phyloP scores from a whole-genome alignment of 768 basidiomycete species.

The Xerocomellus dryophilus region DNA sequence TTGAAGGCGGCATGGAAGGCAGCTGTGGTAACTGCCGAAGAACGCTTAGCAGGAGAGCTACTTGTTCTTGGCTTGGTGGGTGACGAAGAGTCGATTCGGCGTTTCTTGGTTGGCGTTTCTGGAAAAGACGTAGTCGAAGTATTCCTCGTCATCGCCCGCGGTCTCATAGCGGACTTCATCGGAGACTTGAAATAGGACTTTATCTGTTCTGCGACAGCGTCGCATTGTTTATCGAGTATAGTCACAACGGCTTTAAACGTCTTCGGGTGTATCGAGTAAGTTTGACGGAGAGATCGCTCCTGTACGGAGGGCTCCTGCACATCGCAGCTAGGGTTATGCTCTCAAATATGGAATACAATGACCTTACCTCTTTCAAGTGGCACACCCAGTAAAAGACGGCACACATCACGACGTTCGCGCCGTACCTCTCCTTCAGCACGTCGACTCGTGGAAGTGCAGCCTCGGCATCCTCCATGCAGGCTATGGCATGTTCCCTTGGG shows the following conservation, averaged over 20 bases:
- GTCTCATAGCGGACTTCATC: slow-evolving; percentile 18
- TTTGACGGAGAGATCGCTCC: slow-evolving; percentile 18
- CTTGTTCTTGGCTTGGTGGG: slow-evolving; percentile 14
- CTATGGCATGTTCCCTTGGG: slow-evolving; percentile 17
- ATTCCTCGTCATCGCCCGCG: not conserved
- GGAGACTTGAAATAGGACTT: slow-evolving; percentile 21
- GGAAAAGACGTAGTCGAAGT: slow-evolving; percentile 26
- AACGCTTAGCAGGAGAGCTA: slow-evolving; percentile 9
- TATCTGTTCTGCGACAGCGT: slow-evolving; percentile 24
- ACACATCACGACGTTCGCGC: slow-evolving; percentile 28
- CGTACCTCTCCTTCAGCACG: slow-evolving; percentile 20
- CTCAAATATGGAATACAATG: not conserved
- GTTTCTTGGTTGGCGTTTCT: slow-evolving; percentile 44
- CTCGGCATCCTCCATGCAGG: slow-evolving; percentile 38
- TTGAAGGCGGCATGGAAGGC: slow-evolving; percentile 23
- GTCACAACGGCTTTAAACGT: slow-evolving; percentile 20
- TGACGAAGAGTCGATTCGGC: slow-evolving; percentile 27
- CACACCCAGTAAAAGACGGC: slow-evolving; percentile 49
- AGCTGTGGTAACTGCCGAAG: not conserved
- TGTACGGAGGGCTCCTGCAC: slow-evolving; percentile 23
- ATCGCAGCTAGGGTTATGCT: not conserved
- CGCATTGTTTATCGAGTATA: slow-evolving; percentile 26
- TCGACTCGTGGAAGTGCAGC: slow-evolving; percentile 11
- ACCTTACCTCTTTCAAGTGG: slow-evolving; percentile 36
- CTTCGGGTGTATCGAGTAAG: slow-evolving; percentile 13